phyloP scores from a whole-genome alignment of 192 early-diverging fungal species.

The Diversispora epigaea region DNA sequence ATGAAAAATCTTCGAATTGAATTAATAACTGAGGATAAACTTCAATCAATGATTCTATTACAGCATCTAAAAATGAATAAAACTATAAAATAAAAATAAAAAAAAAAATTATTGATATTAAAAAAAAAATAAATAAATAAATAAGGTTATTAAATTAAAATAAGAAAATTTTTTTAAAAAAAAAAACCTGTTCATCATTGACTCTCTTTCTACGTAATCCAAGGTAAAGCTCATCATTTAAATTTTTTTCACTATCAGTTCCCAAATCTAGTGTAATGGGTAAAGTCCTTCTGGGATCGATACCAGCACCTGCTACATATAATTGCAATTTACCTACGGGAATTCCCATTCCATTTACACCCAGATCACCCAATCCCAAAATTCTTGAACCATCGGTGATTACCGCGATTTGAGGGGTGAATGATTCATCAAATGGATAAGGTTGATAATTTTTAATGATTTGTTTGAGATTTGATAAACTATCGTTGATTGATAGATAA shows the following conservation, averaged over 20 bases:
- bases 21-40: conserved; percentile 83
- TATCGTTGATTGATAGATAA: conserved; percentile 75
- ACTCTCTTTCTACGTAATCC: conserved; percentile 73
- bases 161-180: neutral
- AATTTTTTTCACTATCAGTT: conserved; percentile 78
- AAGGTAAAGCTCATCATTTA: conserved; percentile 88
- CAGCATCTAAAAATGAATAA: conserved; percentile 80
- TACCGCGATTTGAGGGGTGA: conserved; percentile 82
- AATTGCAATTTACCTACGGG: conserved; percentile 94
- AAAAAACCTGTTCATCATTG: conserved; percentile 50
- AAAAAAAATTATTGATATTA: conserved; percentile 8
- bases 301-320: conserved; percentile 82
- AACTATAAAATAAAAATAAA: conserved; percentile 48
- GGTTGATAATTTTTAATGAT: conserved; percentile 79
- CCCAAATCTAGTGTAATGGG: conserved; percentile 93
- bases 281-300: conserved; percentile 82
- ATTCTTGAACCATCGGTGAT: conserved; percentile 95
- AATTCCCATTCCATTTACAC: conserved; percentile 95
- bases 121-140: neutral
- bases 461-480: conserved; percentile 66
- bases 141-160: conserved; percentile 23
- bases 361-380: conserved; percentile 91
- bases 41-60: conserved; percentile 65
- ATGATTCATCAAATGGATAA: conserved; percentile 51
- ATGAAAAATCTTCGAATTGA: conserved; percentile 97